Base-by-base conservation (phyloP, 1,284 basidiomycete genomes). In the Waitea zeae region DNA sequence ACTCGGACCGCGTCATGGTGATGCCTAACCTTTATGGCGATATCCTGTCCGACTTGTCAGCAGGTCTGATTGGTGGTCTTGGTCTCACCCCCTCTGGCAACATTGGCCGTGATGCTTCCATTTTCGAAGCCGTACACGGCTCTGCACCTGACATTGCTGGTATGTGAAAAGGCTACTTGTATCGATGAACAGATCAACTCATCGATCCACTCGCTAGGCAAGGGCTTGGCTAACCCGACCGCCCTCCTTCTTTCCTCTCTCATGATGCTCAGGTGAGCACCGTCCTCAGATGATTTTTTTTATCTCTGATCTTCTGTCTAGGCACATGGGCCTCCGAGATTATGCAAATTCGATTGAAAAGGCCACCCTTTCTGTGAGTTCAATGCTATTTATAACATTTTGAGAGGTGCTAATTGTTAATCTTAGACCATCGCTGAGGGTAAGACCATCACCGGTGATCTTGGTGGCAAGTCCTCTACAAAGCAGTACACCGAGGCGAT, bases 21-120 rank as follows among this genome's bases (percentile, higher is more conserved):
- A 98, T 98, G 93, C 95, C 95, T 44, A 99, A 99, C 70, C 64
- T 99, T 42, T 92, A 87, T 52, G 89, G 86, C 57, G 93, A 96
- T 58, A 98, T 98, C 54, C 64, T 97, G 43, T 97, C 93, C 35
- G 93, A 99, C 59, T 93, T 99, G 82, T 96, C 93, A 46, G 95
- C 95, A 42, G 95, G 93, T 48, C 70, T 99, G 48, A 98, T 98
- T 56, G 95, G 95, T 47, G 95, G 95, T 49, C 70, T 98, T 44
- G 95, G 93, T 46, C 69, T 99, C 41, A 98, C 95, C 9, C 95
- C 95, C 24, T 97, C 93, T 33, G 95, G 93, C 33, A 98, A 98
- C 68, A 96, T 97, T 58, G 92, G 87, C 46, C 75, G 79, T 44
- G 92, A 97, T 58, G 95, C 95, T 30, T 96, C 90, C 41, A 98